phyloP scores from a whole-genome alignment of 176 grass and related monocot genomes.

The Thalia dealbata region DNA sequence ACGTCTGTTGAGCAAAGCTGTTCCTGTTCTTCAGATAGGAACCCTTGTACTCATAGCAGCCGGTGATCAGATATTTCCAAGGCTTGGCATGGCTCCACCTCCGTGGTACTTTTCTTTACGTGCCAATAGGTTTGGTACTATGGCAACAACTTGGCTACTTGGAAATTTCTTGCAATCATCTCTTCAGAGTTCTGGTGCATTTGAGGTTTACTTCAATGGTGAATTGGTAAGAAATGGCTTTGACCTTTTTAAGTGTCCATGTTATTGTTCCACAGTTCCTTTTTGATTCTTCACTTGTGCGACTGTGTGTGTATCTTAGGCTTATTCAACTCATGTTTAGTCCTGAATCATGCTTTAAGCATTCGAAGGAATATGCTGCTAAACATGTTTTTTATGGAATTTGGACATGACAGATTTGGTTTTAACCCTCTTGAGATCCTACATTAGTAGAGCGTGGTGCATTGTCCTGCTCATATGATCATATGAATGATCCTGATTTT shows the following conservation, averaged over 20 bases:
- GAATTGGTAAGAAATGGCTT: conserved; percentile 59
- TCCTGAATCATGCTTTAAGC: too few species aligned
- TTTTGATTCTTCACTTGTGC: too few species aligned
- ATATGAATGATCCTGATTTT: too few species aligned
- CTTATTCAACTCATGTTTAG: too few species aligned
- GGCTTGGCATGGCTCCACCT: conserved; percentile 83
- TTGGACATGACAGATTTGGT: too few species aligned
- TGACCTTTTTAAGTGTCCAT: not conserved
- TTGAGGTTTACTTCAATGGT: conserved; percentile 92
- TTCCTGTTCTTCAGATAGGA: conserved; percentile 84
- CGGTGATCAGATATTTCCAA: conserved; percentile 92
- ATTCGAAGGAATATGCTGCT: too few species aligned
- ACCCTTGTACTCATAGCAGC: conserved; percentile 70
- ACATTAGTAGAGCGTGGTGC: too few species aligned
- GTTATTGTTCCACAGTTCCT: not conserved
- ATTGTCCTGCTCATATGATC: too few species aligned
- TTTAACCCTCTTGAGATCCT: too few species aligned
- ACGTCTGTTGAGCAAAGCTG: conserved; percentile 58
- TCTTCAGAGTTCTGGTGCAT: conserved; percentile 88
- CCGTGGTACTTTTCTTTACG: conserved; percentile 66
- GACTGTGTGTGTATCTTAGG: too few species aligned
- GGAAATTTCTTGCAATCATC: conserved; percentile 80
- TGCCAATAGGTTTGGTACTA: conserved; percentile 94
- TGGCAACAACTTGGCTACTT: conserved; percentile 75
- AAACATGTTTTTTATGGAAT: too few species aligned